These are phyloP conservation scores for Artemisia argyi DNA, from an alignment of 129 eudicot species.

Conservation along the genomic window DNA sequence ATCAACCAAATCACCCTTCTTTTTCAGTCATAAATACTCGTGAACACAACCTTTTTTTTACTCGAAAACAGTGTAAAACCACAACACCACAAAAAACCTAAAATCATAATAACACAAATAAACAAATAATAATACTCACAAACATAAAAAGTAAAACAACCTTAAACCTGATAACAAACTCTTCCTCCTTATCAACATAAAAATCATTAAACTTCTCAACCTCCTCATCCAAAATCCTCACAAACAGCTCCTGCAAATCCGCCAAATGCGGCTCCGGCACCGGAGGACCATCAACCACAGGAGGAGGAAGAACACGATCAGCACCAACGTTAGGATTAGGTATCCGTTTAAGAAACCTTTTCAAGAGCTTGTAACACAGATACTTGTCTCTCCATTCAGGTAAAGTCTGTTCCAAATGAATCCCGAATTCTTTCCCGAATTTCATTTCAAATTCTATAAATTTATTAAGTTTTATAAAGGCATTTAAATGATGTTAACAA, in stretches of 20 bases:
- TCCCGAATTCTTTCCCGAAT: conserved; percentile 70
- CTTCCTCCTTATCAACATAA: conserved; percentile 82
- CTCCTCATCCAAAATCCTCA: conserved; percentile 55
- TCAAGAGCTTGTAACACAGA: conserved; percentile 68
- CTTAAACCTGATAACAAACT: conserved; percentile 70
- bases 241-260: conserved; percentile 61
- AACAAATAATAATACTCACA: neutral
- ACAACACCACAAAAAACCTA: no score
- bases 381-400: conserved; percentile 89
- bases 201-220: conserved; percentile 76
- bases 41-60: no score
- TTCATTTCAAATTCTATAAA: conserved; percentile 37
- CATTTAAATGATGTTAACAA: neutral
- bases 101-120: neutral
- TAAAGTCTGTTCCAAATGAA: conserved; percentile 69
- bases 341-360: conserved; percentile 54
- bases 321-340: conserved; percentile 4
- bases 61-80: no score
- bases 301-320: conserved; percentile 16
- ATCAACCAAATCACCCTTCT: no score
- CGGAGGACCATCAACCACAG: conserved; percentile 20
- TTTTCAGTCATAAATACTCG: no score
- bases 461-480: neutral
- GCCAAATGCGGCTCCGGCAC: conserved; percentile 35
- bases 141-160: conserved; percentile 8